These are phyloP conservation scores for Alternaria arborescens DNA, from an alignment of 2,329 filamentous ascomycete genomes.

Conservation along the genomic window DNA sequence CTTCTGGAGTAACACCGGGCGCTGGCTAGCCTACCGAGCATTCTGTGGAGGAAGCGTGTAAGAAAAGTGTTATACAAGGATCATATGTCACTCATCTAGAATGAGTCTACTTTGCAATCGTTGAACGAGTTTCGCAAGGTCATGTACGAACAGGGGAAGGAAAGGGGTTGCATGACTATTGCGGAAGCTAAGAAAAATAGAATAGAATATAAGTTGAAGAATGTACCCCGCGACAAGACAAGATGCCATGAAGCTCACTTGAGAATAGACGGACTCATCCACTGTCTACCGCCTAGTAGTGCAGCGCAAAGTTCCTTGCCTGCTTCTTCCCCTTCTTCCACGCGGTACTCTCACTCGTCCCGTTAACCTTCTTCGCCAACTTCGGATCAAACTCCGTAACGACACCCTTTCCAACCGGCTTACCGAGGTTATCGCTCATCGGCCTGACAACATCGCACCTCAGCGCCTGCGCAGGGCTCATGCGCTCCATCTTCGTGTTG, in stretches of 20 bases:
- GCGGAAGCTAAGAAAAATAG: no score
- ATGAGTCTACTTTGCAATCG: no score
- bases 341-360: constrained; percentile 11
- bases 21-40: no score
- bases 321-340: not conserved
- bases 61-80: fast-evolving
- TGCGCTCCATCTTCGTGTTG: constrained; percentile 52
- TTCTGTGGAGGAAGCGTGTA: no score
- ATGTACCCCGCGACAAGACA: no score
- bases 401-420: constrained; percentile 13
- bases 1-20: no score
- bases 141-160: no score
- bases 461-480: constrained; percentile 26
- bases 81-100: no score
- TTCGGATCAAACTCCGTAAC: constrained; percentile 14
- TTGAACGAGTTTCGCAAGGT: no score
- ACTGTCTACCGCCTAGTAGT: not conserved
- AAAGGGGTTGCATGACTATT: no score
- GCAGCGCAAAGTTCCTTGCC: not conserved
- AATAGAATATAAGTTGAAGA: no score
- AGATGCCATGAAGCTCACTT: not conserved
- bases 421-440: constrained; percentile 19
- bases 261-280: no score
- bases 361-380: constrained; percentile 13
- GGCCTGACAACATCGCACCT: constrained; percentile 21